These are phyloP conservation scores for Mycena belliarum DNA, from an alignment of 768 basidiomycete genomes.

Conservation along the genomic window DNA sequence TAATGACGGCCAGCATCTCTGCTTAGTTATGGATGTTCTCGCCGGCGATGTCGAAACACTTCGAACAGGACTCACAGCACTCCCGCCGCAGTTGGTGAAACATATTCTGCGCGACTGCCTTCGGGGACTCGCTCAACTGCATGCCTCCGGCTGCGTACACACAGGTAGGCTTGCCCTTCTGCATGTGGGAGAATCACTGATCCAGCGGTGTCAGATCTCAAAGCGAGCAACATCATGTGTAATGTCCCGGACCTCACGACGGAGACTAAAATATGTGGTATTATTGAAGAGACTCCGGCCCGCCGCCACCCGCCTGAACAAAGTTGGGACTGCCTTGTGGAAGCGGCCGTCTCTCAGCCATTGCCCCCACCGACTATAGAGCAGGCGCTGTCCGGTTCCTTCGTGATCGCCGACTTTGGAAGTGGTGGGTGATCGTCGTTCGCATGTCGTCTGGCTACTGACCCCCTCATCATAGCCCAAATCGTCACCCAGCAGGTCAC, in stretches of 20 bases:
- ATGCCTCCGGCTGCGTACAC: slow-evolving; percentile 8
- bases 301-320: slow-evolving; percentile 9
- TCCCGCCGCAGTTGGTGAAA: slow-evolving; percentile 12
- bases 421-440: slow-evolving; percentile 3
- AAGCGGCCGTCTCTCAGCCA: slow-evolving; percentile 15
- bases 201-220: slow-evolving; percentile 7
- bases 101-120: slow-evolving; percentile 15
- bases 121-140: slow-evolving; percentile 17
- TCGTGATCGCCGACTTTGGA: slow-evolving; percentile 13
- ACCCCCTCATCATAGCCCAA: slow-evolving; percentile 8
- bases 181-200: background rate
- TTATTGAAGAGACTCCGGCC: slow-evolving; percentile 2
- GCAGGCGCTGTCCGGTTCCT: background rate
- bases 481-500: background rate
- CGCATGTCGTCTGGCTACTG: background rate
- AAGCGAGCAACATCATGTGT: slow-evolving; percentile 18
- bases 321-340: slow-evolving; percentile 3
- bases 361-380: slow-evolving; percentile 10
- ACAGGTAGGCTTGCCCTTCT: slow-evolving; percentile 2
- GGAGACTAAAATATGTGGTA: background rate
- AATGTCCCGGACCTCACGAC: background rate
- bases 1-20: slow-evolving; percentile 12
- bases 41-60: slow-evolving; percentile 14
- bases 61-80: background rate
- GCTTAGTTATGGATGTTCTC: slow-evolving; percentile 15